A percentile compares a stretch with the other conserved stretches of the same genome.
These are phyloP conservation scores for Cyclotella baltica DNA, from an alignment of 108 stramenopile species.

Conservation along the genomic window DNA sequence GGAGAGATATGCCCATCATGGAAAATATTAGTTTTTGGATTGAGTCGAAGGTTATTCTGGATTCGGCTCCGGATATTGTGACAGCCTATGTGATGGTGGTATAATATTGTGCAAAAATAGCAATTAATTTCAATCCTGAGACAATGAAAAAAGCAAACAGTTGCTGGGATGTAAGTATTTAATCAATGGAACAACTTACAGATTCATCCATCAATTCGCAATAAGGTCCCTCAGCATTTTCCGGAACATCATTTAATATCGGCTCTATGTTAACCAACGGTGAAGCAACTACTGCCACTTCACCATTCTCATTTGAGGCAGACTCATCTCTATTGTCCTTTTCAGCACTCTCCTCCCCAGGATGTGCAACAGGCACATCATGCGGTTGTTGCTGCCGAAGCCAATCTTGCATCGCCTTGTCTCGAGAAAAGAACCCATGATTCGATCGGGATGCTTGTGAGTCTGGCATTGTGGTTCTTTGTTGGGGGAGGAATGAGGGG, in stretches of 20 bases:
- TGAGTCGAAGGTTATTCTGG: slow-evolving; percentile 65
- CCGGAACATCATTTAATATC: slow-evolving; percentile 2
- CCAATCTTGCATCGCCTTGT: slow-evolving; percentile 17
- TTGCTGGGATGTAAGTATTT: background rate
- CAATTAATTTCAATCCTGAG: too few relatives aligned
- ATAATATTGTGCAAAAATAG: too few relatives aligned
- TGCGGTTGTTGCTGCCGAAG: slow-evolving; percentile 2
- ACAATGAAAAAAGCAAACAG: too few relatives aligned
- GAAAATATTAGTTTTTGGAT: slow-evolving; percentile 65
- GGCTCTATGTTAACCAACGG: slow-evolving; percentile 14
- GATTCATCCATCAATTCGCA: slow-evolving; percentile 39
- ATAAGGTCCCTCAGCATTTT: slow-evolving; percentile 33
- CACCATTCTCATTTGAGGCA: background rate
- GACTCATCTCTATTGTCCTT: too few relatives aligned
- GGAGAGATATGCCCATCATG: slow-evolving; percentile 40
- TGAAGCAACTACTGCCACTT: background rate
- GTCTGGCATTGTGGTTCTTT: background rate
- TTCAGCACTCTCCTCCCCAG: too few relatives aligned
- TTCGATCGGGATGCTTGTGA: slow-evolving; percentile 16
- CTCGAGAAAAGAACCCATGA: slow-evolving; percentile 23
- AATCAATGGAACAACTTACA: slow-evolving; percentile 12
- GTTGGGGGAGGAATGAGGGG: slow-evolving; percentile 12
- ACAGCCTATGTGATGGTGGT: slow-evolving; percentile 31
- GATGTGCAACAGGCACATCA: background rate
- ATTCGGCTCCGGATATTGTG: slow-evolving; percentile 43